Conservation (phyloP, 1,284 basidiomycete genomes). For the Microbotryum silenes-acaulis region DNA sequence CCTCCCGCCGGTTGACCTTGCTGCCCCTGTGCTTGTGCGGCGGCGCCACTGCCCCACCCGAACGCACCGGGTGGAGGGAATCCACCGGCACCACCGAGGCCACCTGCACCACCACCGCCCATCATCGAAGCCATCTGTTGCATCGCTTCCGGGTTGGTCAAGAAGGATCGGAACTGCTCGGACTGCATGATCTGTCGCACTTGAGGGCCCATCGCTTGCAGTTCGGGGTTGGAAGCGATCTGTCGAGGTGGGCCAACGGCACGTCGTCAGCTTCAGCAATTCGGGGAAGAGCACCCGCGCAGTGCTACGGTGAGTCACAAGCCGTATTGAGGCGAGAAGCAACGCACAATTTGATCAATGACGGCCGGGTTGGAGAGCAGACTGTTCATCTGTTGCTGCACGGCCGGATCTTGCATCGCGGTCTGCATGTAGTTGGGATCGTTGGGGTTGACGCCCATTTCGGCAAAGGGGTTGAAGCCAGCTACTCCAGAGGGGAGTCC, state of each 20-base stretch:
- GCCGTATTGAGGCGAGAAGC: not conserved
- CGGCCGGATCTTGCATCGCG: constrained; percentile 74
- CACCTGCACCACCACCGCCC: constrained; percentile 21
- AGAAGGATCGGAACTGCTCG: constrained; percentile 31
- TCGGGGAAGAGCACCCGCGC: too few species aligned
- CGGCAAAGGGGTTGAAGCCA: constrained; percentile 82
- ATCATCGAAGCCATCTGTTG: constrained; percentile 60
- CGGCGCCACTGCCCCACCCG: constrained; percentile 36
- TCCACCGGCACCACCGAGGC: constrained; percentile 3
- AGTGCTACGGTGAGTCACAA: not conserved
- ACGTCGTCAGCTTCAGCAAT: not conserved
- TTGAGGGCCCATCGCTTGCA: constrained; percentile 68
- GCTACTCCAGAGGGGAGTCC: not conserved
- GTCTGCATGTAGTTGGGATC: constrained; percentile 73
- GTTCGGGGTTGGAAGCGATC: constrained; percentile 70
- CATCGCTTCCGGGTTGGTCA: constrained; percentile 63
- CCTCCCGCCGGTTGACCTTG: constrained; percentile 6
- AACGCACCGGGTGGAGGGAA: constrained; percentile 34
- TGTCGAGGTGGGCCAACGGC: constrained; percentile 44
- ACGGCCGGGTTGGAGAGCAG: constrained; percentile 72
- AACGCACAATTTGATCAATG: constrained; percentile 55
- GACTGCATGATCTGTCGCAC: constrained; percentile 60
- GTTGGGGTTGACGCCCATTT: constrained; percentile 73
- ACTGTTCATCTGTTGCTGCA: constrained; percentile 63
- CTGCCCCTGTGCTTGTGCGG: constrained; percentile 14